phyloP scores from a whole-genome alignment of 1,284 basidiomycete genomes.

The Apiotrichum siamense region DNA sequence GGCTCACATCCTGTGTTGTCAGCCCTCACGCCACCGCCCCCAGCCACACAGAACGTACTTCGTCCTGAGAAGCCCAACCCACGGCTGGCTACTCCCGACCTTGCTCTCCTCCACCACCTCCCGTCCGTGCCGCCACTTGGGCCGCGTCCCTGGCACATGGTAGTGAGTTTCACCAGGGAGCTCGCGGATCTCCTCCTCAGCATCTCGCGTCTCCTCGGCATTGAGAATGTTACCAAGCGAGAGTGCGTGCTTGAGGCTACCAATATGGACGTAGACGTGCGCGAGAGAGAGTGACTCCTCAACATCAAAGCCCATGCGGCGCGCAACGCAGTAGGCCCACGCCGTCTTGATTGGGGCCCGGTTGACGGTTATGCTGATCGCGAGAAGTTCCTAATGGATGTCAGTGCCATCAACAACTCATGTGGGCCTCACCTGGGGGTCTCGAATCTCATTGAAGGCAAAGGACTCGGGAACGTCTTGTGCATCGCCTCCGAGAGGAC shows the following conservation, averaged over 20 bases:
- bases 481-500: not conserved
- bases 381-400: constrained; percentile 55
- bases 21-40: not conserved
- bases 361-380: constrained; percentile 67
- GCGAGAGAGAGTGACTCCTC: constrained; percentile 66
- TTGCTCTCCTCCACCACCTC: constrained; percentile 42
- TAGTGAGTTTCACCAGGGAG: constrained; percentile 27
- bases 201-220: constrained; percentile 49
- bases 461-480: constrained; percentile 11
- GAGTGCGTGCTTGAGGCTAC: constrained; percentile 74
- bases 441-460: constrained; percentile 31
- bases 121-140: not conserved
- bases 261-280: constrained; percentile 81
- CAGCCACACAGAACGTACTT: constrained; percentile 53
- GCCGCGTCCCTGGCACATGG: constrained; percentile 4
- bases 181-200: constrained; percentile 40
- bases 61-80: constrained; percentile 81
- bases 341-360: constrained; percentile 90
- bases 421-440: constrained; percentile 30
- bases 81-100: constrained; percentile 73
- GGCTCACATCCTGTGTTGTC: constrained; percentile 8
- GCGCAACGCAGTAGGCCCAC: constrained; percentile 81
- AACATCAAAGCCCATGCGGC: constrained; percentile 73
- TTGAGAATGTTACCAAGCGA: constrained; percentile 61
- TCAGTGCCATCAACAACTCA: not conserved